Base-by-base conservation (phyloP, 306 rosid genomes). In the Quercus glauca region DNA sequence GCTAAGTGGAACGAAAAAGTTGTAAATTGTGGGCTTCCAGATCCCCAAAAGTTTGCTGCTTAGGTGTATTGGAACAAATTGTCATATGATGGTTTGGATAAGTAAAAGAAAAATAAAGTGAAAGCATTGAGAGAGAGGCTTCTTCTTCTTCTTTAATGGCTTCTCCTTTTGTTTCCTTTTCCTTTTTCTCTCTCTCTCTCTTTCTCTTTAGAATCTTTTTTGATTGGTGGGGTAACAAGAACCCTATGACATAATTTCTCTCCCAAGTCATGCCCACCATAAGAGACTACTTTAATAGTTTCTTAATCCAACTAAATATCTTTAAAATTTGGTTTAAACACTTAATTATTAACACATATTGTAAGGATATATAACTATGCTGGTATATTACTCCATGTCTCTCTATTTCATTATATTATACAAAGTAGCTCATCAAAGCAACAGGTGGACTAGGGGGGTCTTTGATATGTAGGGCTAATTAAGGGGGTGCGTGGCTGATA, bases 1-100 rank as follows among this genome's bases (percentile, higher is more conserved):
- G 15, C 59, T 70, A 69, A 79, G 86, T 89, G 88, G 83, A 65
- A 78, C 37, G 33, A 15, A 58, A 78, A 84, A 79, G 87, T 76
- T 59, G 78, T 58, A 71, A 61, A 74, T 74, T 77, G 83, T 76
- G 74, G 82, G 82, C 79, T 84, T 86, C 58, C 76, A 43, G 55
- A 79, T 82, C 74, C 80, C 82, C 69, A 72, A 80, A 89, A 83
- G 83, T 76, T 43, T 51, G 37, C 81, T 79, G 31, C 78, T 61
- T 74, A 69, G 82, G 82, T 78, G 79, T 78, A 53, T 71, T 73
- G 68, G 81, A 78, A 61, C 75, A 29, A 51, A 76, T 79, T 71
- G 83, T 70, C 77, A 41, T 71, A 80, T 56, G 82, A 68, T 55
- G 29, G 43, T 79, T 29, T 74, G 88, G 79, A 82, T 90, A 77